Conservation (phyloP, 2,329 filamentous ascomycete species). For the Lomentospora prolificans region DNA sequence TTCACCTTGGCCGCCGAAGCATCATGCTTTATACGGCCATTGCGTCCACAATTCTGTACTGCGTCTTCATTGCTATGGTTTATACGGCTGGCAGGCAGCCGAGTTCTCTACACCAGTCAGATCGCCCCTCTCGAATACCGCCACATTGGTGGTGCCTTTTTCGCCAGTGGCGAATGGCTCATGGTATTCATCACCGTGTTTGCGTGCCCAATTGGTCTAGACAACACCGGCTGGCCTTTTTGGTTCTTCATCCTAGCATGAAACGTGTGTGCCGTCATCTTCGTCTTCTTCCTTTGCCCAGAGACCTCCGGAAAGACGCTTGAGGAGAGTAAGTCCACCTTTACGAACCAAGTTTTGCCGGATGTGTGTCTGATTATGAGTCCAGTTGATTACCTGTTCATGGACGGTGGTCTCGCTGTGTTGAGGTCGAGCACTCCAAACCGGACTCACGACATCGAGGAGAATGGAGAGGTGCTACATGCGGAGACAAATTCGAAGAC, state of each 20-base stretch:
- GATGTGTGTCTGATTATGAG: background rate
- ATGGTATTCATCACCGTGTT: background rate
- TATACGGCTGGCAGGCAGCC: background rate
- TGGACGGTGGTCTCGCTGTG: background rate
- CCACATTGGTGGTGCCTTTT: background rate
- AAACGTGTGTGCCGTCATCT: background rate
- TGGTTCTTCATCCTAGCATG: background rate
- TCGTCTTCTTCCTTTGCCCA: background rate
- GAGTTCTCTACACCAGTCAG: background rate
- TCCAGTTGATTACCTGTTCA: background rate
- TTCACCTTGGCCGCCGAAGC: background rate
- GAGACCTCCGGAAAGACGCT: background rate
- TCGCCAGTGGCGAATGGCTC: background rate
- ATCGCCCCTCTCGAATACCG: background rate
- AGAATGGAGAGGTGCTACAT: too few species aligned
- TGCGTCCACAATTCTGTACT: background rate
- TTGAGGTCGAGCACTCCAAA: too few species aligned
- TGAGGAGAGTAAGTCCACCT: background rate
- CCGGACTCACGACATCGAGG: too few species aligned
- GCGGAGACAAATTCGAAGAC: too few species aligned
- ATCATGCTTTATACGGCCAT: background rate
- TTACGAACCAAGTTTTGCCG: background rate
- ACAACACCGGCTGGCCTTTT: background rate
- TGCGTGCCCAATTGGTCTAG: background rate
- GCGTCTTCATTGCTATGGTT: background rate